Conservation (phyloP, 352 stramenopile species). For the Thalassiosira livingstoniorum region DNA sequence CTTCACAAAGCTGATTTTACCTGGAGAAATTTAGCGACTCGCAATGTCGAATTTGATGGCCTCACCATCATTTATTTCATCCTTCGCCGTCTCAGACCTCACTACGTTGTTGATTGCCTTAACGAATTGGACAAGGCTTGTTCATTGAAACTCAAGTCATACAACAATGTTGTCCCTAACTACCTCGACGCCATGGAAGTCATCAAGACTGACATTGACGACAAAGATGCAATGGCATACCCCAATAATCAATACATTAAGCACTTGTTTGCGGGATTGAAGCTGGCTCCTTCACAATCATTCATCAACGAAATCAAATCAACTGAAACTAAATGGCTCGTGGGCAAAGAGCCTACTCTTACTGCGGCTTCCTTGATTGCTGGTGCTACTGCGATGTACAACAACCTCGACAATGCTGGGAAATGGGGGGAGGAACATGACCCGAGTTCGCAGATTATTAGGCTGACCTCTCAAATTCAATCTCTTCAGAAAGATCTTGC, state of each 20-base stretch:
- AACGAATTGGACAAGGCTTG: neutral
- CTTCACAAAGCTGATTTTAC: neutral
- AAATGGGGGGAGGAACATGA: no score
- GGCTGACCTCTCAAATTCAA: no score
- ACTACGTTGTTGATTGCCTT: neutral
- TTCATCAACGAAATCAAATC: neutral
- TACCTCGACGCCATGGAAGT: neutral
- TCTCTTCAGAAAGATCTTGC: no score
- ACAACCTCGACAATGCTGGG: no score
- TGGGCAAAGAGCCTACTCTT: no score
- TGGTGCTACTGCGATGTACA: no score
- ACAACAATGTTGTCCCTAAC: neutral
- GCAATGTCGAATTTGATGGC: neutral
- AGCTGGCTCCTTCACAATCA: neutral
- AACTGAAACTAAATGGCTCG: neutral
- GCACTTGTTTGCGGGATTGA: neutral
- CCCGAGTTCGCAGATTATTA: no score
- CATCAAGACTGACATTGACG: neutral
- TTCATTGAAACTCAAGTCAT: neutral
- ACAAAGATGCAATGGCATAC: neutral
- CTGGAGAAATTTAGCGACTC: neutral
- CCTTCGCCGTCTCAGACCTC: neutral
- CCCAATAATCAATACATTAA: neutral
- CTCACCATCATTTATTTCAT: neutral
- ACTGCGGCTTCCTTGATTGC: no score